Base-by-base conservation (phyloP, 257 asterid species). In the Jacaranda copaia region DNA sequence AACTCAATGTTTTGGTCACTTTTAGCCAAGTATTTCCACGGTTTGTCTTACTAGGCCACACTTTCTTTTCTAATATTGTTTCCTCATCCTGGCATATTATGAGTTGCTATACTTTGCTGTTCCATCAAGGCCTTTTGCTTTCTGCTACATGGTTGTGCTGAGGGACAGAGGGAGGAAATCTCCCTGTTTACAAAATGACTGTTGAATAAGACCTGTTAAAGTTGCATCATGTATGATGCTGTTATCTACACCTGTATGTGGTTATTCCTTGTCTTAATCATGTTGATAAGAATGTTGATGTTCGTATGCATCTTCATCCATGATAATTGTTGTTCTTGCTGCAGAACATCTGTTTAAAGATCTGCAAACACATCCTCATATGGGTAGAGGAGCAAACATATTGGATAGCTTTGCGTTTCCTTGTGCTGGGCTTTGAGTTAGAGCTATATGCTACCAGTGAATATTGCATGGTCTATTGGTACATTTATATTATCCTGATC, bases 401-500 rank as follows among this genome's bases (percentile, higher is more conserved):
- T 81, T 93, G 98, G 98, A 90, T 91, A 56, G 99, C 97, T 69
- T 84, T 88, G 79, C 98, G 98, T 72, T 93, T 93, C 84, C 96
- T 96, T 63, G 56, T 87, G 61, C 82, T 96, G 86, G 99, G 99
- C 69, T 96, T 96, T 84, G 97, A 96, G 79, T 81, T 96, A 73
- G 97, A 95, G 80, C 85, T 96, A 68, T 96, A 91, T 87, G 88
- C 98, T 38, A 82, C 99, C 14, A 84, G 88, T 85, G 99, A 96
- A 84, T 93, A 90, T 84, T 96, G 99, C 91, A 96, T 96, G 99
- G 98, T 93, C 42, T 96, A 96, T 85, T 96, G 99, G 99, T 96
- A 93, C 84, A 90, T 88, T 75, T 87, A 96, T 83, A 83, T 89
- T 73, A 78, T 91, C 85, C 89, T 93, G 90, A 85, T 90, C 91